These are phyloP conservation scores for Cyberlindnera suaveolens DNA, from an alignment of 805 yeast genomes.

Conservation along the genomic window DNA sequence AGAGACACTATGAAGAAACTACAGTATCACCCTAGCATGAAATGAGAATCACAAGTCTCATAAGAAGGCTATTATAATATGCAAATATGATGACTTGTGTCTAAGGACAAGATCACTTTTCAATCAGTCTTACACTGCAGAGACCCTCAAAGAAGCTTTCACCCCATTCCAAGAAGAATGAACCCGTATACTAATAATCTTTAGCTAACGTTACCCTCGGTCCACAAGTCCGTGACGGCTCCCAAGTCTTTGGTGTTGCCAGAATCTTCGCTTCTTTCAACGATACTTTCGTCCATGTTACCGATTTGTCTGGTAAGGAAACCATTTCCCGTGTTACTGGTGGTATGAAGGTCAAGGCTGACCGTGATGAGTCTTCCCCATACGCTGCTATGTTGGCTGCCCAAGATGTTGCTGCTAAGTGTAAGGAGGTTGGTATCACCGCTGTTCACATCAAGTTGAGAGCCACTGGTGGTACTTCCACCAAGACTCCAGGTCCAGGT, in stretches of 20 bases:
- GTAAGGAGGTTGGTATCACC: conserved; percentile 99
- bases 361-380: conserved; percentile 99
- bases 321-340: conserved; percentile 99
- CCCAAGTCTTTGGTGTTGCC: conserved; percentile 99
- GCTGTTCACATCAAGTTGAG: conserved; percentile 99
- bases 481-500: conserved; percentile 99
- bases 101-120: too few relatives aligned
- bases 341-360: conserved; percentile 99
- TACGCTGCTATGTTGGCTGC: conserved; percentile 99
- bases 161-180: too few relatives aligned
- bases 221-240: conserved; percentile 91
- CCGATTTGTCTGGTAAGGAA: conserved; percentile 99
- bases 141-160: too few relatives aligned
- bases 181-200: conserved; percentile 15
- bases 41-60: too few relatives aligned
- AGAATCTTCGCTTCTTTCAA: conserved; percentile 99
- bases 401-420: conserved; percentile 97
- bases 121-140: too few relatives aligned
- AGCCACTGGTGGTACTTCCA: conserved; percentile 99
- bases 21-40: too few relatives aligned
- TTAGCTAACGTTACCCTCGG: conserved; percentile 59
- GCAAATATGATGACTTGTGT: too few relatives aligned
- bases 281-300: conserved; percentile 99
- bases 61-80: too few relatives aligned
- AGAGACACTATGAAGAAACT: too few relatives aligned